Conservation (phyloP, 2,329 filamentous ascomycete genomes). For the Arthrobotrys sphaeroides region DNA sequence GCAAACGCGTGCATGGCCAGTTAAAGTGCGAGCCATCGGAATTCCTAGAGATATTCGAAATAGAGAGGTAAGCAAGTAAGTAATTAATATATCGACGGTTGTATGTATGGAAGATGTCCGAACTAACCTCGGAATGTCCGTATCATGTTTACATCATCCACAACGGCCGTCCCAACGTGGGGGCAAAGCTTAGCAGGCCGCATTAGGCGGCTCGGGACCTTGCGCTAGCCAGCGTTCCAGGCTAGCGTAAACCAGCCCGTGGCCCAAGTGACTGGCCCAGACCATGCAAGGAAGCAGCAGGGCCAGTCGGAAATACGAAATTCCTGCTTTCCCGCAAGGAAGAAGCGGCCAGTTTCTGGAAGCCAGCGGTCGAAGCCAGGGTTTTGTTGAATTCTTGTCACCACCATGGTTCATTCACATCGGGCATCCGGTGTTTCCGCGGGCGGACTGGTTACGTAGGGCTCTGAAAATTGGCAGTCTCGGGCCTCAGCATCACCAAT, state of each 20-base stretch:
- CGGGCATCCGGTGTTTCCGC: conserved; percentile 19
- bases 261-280: not conserved
- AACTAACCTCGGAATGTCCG: too few species aligned
- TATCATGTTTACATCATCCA: too few species aligned
- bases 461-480: not conserved
- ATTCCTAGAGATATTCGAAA: too few species aligned
- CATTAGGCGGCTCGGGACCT: conserved; percentile 9
- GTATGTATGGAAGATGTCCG: too few species aligned
- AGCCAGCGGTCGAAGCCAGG: not conserved
- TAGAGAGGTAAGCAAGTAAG: too few species aligned
- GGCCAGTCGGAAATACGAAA: conserved; percentile 17
- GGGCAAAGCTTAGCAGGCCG: conserved; percentile 5
- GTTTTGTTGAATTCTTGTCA: not conserved
- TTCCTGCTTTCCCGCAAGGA: not conserved
- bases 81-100: too few species aligned
- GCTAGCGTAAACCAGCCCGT: not conserved
- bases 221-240: not conserved
- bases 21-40: too few species aligned
- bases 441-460: conserved; percentile 7
- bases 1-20: too few species aligned
- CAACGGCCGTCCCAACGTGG: not conserved
- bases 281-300: not conserved
- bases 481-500: not conserved
- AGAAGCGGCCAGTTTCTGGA: conserved; percentile 7
- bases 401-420: conserved; percentile 6